Evolutionary conservation across 2,329 filamentous ascomycete species (phyloP), one percentile per base, ranked within the genome.

Genomic region (Colletotrichum costaricense): DNA sequence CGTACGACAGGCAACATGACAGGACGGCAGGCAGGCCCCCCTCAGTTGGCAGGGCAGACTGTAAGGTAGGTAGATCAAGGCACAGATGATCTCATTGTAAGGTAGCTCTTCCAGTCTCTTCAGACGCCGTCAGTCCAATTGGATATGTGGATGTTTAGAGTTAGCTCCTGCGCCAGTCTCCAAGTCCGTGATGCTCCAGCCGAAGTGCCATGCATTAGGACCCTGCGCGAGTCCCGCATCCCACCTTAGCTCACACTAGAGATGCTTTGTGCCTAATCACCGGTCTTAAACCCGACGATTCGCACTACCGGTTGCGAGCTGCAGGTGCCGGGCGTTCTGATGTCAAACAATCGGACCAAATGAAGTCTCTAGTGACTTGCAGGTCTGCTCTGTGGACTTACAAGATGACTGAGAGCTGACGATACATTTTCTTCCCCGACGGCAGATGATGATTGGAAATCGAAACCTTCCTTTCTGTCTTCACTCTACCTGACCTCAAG

Each of bases 141-240:
- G 70, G 70, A 60, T 54, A 64, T 73, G 33, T 63, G 42, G 24
- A 62, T n/a, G 30, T 70, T 69, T 64, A 56, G 33, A 56, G 66
- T 64, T 69, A 42, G 57, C 33, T 42, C 22, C 64, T 30, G 65
- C 55, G 55, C n/a, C 26, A 49, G 22, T 28, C 66, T 73, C 30
- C 46, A 49, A 64, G 54, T 62, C 42, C 59, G 70, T 26, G 58
- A 60, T 46, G 42, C 22, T 59, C 42, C 54, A 72, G 56, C 63
- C 35, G 38, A 19, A 26, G 28, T 56, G 26, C 38, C 38, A 67
- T 67, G 42, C 62, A 59, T 38, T 35, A 26, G 6, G n/a, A n/a
- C 42, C 55, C 42, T 55, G 28, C 38, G 8, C 22, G 63, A 22
- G 62, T 38, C 26, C 38, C 16, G 52, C 52, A 24, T 55, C 12